Evolutionary conservation across 2,329 filamentous ascomycete genomes (phyloP), one percentile per base, ranked within the genome.

Genomic region (Aspergillus sclerotialis): DNA sequence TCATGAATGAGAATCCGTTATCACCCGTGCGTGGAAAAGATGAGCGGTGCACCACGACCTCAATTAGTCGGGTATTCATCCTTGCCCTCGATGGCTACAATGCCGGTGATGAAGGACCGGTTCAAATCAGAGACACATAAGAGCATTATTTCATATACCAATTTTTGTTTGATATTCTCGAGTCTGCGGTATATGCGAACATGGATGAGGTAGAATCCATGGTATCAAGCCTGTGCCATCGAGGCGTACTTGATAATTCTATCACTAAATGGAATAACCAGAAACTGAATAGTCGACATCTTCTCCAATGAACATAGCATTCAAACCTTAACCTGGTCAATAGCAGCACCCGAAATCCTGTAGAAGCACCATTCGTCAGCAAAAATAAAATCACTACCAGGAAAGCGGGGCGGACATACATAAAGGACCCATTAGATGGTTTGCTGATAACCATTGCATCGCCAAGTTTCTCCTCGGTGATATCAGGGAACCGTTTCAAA

Each of bases 391-490:
- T n/a, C n/a, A n/a, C n/a, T n/a, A n/a, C n/a, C n/a, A n/a, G n/a
- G n/a, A n/a, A n/a, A n/a, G n/a, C n/a, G n/a, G n/a, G 10, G n/a
- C 16, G 26, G 28, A 53, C 58, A 39, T 62, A 65, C 62, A 65
- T 38, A 41, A 65, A 65, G 2, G 62, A 62, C 11, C 62, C 62
- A 38, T 63, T 65, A 5, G 62, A 65, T 0, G 92, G 92, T 61
- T 85, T 82, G 55, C 85, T 94, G 30, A 94, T 87, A 17, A 96
- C 84, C 40, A 96, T 82, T 0, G 89, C 89, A 32, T 80, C 78
- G 37, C 76, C 73, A 52, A 82, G 69, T 64, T 88, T 84, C 64
- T 92, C 84, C 14, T 77, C 73, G 0, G 71, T 82, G 32, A 82
- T 75, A 42, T 75, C 71, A 0, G 78, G 78, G 53, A 79, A 81